Evolutionary conservation across 805 yeast species (phyloP), one percentile per base, ranked within the genome.

Genomic region (Teunomyces tritomae): DNA sequence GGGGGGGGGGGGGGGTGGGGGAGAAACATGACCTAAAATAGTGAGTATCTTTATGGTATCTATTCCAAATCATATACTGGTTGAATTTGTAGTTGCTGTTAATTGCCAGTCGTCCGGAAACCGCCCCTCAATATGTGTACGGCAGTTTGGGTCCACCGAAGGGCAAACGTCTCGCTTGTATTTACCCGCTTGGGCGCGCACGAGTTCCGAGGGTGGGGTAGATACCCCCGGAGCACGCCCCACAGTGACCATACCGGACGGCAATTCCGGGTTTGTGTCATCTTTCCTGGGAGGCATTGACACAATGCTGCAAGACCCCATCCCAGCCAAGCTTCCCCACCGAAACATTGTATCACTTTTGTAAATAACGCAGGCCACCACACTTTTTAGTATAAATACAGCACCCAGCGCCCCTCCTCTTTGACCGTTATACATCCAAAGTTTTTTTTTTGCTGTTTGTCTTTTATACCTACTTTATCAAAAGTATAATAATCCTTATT

Each of bases 121-220:
- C 34, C 34, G 17, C 34, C 13, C 34, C 17, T 10, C 34, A 30
- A 8, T 11, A 32, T 14, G 17, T 13, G 5, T 32, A 14, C 34
- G 17, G 34, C 34, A 16, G 16, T 13, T n/a, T n/a, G 4, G 13
- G 33, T 8, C 6, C 14, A n/a, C 40, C 24, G 40, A 8, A 37
- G 29, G 40, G 40, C 40, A 14, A 35, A 35, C 40, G 10, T 43
- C 45, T 43, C 45, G 45, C 45, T 43, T 33, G 37, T 36, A 16
- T 17, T n/a, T 40, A 26, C 45, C 45, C 28, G 8, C 13, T 42
- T 8, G 11, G 27, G 2, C 8, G 2, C 10, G 30, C 33, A 27
- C 14, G 40, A 34, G 17, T 24, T 28, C 27, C 26, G 34, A 37
- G 40, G 40, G 40, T 37, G 40, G 29, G 40, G 40, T 34, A 10